Evolutionary conservation across 129 eudicot genomes (phyloP), one percentile per base, ranked within the genome.

Genomic region (Rutidosis leptorrhynchoides): DNA sequence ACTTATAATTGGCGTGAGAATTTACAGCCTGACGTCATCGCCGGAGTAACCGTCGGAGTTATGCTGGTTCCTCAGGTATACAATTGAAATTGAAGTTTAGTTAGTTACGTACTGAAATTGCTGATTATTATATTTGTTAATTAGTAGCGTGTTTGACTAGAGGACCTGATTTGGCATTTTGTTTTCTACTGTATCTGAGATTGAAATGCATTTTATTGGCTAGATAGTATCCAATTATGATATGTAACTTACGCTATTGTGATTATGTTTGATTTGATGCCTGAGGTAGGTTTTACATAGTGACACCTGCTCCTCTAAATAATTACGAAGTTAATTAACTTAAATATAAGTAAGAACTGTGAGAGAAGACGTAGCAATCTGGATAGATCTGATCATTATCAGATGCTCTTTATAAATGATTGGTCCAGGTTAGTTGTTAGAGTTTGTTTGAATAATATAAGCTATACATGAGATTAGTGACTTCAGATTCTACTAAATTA

Each of bases 31-130:
- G 98, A 92, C 75, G 85, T 92, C 73, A 77, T 92, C 79, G 85
- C 98, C 48, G 98, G 98, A 15, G 32, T 86, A 62, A 92, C 98
- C 35, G 98, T 92, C 68, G 98, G 96, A 16, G 75, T 92, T 74
- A 92, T 92, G 98, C 91, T 92, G 20, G 96, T 92, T 35, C 96
- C 98, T 78, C 98, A 92, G 98, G 98, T 90, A 19, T 8, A 6
- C 26, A 21, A 6, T 9, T 28, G 46, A 24, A 60, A 49, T 68
- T 49, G 51, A 68, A 37, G 43, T 37, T 37, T 51, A 19, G 8
- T 63, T 10, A 71, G 6, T 33, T 45, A 48, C 28, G 12, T 2
- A 61, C 15, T 37, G 15, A 10, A 37, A 49, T 49, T 49, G 57
- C 12, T 51, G 3, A 51, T 19, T 51, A 20, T 6, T 7, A 0